Conservation (phyloP, 164 flowering plant species). For the Vitis rupestris region DNA sequence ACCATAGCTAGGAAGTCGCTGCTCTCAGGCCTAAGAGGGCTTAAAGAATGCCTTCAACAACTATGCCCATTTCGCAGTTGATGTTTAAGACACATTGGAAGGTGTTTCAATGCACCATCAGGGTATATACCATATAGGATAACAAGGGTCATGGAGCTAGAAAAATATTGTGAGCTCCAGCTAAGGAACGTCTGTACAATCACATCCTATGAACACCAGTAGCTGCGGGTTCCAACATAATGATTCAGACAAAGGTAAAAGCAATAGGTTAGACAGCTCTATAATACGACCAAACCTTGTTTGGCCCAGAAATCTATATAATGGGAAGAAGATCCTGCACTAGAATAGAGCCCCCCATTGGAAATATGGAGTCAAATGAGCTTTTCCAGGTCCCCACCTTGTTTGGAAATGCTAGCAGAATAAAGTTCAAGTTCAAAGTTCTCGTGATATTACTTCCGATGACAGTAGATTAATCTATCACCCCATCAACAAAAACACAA, state of each 20-base stretch:
- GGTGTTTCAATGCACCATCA: not conserved
- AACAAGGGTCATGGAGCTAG: not conserved
- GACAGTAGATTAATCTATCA: conserved; percentile 4
- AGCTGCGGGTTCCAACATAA: conserved; percentile 4
- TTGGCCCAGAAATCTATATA: conserved; percentile 19
- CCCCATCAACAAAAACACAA: not conserved
- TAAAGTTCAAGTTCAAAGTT: not conserved
- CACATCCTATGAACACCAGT: conserved; percentile 7
- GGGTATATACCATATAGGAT: not conserved
- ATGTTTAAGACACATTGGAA: not conserved
- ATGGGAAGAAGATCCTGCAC: not conserved
- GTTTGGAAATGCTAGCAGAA: conserved; percentile 9
- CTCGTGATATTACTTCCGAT: conserved; percentile 4
- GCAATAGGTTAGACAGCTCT: not conserved
- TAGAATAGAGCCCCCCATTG: not conserved
- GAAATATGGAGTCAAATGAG: conserved; percentile 2
- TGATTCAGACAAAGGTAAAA: conserved; percentile 1
- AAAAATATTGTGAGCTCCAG: conserved; percentile 13
- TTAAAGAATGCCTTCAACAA: no score
- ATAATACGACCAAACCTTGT: conserved; percentile 3
- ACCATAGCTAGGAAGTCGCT: no score
- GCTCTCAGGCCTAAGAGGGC: no score
- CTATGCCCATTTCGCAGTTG: no score
- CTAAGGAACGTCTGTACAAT: conserved; percentile 9
- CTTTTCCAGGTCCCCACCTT: conserved; percentile 14